Conservation (phyloP, 108 stramenopile genomes). For the Pseudonitzschia delicatissima region DNA sequence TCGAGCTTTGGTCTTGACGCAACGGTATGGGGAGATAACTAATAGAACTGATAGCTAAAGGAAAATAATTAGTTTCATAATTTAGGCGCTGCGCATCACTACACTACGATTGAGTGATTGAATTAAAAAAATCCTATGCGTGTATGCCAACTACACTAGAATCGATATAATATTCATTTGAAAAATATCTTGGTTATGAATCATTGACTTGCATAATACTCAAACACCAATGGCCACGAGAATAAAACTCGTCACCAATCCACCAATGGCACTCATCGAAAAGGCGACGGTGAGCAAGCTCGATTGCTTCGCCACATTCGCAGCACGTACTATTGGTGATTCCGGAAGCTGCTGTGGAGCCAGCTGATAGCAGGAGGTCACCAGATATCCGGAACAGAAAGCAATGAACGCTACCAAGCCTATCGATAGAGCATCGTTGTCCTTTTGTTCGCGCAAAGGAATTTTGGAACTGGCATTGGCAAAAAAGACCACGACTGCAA, state of each 20-base stretch:
- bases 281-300: conserved; percentile 33
- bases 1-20: conserved; percentile 24
- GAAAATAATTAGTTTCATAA: too few relatives aligned
- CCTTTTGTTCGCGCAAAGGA: not conserved
- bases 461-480: conserved; percentile 7
- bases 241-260: conserved; percentile 15
- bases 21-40: not conserved
- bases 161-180: too few relatives aligned
- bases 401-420: conserved; percentile 28
- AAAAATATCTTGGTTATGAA: too few relatives aligned
- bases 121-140: too few relatives aligned
- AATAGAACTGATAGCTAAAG: too few relatives aligned
- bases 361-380: conserved; percentile 38
- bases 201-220: too few relatives aligned
- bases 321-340: not conserved
- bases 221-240: conserved; percentile 22
- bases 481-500: conserved; percentile 35
- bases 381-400: conserved; percentile 46
- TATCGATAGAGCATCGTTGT: conserved; percentile 27
- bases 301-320: conserved; percentile 27
- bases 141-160: too few relatives aligned
- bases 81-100: too few relatives aligned
- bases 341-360: conserved; percentile 29
- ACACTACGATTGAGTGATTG: too few relatives aligned
- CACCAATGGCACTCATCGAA: conserved; percentile 22